A percentile compares a stretch with the other conserved stretches of the same genome.
Conservation (phyloP, 768 basidiomycete species). For the Naganishia vishniacii region DNA sequence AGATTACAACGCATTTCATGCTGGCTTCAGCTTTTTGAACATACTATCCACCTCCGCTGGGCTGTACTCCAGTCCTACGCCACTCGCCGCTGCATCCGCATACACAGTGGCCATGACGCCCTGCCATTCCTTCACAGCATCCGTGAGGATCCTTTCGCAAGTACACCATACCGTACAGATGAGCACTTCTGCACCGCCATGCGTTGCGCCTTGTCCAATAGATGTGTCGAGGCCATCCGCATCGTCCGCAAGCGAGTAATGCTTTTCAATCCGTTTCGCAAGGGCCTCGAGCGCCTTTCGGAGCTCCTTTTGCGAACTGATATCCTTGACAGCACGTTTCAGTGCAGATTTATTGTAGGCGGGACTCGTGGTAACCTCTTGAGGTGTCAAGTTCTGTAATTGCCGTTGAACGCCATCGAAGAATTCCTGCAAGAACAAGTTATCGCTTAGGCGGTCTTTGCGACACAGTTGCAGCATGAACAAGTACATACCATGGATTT, state of each 20-base stretch:
- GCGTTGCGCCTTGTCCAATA: background rate
- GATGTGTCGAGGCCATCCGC: slow-evolving; percentile 3
- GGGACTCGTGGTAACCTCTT: slow-evolving; percentile 68
- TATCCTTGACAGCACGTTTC: slow-evolving; percentile 82
- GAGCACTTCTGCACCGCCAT: slow-evolving; percentile 47
- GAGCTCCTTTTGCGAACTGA: slow-evolving; percentile 70
- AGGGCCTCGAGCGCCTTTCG: slow-evolving; percentile 80
- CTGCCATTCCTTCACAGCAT: slow-evolving; percentile 64
- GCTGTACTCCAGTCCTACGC: slow-evolving; percentile 68
- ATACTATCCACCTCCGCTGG: slow-evolving; percentile 67
- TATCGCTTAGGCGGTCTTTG: background rate
- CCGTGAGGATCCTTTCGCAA: slow-evolving; percentile 75
- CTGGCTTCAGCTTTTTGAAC: slow-evolving; percentile 56
- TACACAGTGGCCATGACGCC: slow-evolving; percentile 74
- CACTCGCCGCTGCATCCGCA: slow-evolving; percentile 55
- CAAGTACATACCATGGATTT: slow-evolving; percentile 66
- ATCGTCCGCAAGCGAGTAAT: slow-evolving; percentile 55
- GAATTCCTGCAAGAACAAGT: slow-evolving; percentile 63
- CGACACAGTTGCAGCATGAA: background rate
- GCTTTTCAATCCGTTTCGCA: slow-evolving; percentile 89
- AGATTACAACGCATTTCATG: too few relatives aligned
- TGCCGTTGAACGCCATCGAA: slow-evolving; percentile 89
- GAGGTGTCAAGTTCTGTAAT: slow-evolving; percentile 64
- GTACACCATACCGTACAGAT: slow-evolving; percentile 83
- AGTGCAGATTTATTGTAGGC: slow-evolving; percentile 69